phyloP scores from a whole-genome alignment of 129 eudicot genomes.

The Centella asiatica region DNA sequence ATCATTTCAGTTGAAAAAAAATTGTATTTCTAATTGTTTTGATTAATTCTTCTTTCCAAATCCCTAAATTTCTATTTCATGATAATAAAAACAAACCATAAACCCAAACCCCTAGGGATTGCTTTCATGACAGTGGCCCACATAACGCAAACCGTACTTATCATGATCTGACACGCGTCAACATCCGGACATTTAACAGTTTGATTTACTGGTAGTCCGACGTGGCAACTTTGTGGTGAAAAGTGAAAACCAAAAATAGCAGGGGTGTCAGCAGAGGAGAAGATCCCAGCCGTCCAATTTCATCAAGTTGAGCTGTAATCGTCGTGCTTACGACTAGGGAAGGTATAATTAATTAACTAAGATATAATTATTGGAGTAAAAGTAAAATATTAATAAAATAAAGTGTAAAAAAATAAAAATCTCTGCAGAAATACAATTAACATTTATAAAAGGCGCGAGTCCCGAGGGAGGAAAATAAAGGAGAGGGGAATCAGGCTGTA shows the following conservation, averaged over 20 bases:
- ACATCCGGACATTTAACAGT: constrained; percentile 3
- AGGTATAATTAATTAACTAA: background rate
- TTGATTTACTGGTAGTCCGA: background rate
- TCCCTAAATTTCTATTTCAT: background rate
- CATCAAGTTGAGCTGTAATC: constrained; percentile 16
- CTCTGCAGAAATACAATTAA: background rate
- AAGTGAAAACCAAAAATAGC: background rate
- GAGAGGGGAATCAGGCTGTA: constrained; percentile 31
- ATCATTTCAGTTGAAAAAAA: background rate
- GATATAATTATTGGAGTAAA: background rate
- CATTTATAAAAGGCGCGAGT: background rate
- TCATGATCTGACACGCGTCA: background rate
- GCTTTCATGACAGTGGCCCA: background rate
- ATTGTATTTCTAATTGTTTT: background rate
- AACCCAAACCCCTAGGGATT: constrained; percentile 20
- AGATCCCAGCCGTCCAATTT: constrained; percentile 7
- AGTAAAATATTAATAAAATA: constrained; percentile 2
- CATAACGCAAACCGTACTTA: background rate
- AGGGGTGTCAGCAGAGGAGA: constrained; percentile 2
- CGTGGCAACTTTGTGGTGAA: constrained; percentile 10
- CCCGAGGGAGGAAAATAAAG: constrained; percentile 6
- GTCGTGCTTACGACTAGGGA: constrained; percentile 25
- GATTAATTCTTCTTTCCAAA: background rate
- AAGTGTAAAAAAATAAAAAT: background rate
- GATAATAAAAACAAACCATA: background rate